phyloP scores from a whole-genome alignment of 176 grass and related monocot species.

The Oryza brachyantha region DNA sequence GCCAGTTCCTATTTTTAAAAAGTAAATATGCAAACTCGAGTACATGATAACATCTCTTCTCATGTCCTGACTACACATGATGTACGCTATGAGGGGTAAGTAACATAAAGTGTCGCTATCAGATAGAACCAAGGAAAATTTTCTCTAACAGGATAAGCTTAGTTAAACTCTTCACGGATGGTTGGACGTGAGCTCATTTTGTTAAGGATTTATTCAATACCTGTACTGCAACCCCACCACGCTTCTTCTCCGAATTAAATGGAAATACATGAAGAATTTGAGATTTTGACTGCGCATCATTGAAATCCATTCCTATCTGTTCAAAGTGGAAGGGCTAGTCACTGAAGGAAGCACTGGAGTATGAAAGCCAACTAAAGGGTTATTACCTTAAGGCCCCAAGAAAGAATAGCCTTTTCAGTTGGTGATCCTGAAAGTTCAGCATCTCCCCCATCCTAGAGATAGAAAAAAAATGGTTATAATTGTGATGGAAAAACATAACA shows the following conservation, averaged over 20 bases:
- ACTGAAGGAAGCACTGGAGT: slow-evolving; percentile 11
- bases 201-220: slow-evolving; percentile 33
- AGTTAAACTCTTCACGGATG: background rate
- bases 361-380: slow-evolving; percentile 17
- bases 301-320: slow-evolving; percentile 91
- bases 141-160: background rate
- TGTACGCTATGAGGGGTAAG: background rate
- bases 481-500: background rate
- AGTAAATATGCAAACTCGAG: background rate
- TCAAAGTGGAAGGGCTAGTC: slow-evolving; percentile 15
- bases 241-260: slow-evolving; percentile 97
- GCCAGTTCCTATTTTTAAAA: background rate
- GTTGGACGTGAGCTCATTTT: background rate
- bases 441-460: slow-evolving; percentile 60
- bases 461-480: slow-evolving; percentile 19
- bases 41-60: background rate
- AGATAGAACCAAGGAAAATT: background rate
- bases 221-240: slow-evolving; percentile 85
- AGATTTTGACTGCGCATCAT: slow-evolving; percentile 44
- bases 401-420: slow-evolving; percentile 97
- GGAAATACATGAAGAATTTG: slow-evolving; percentile 80
- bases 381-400: slow-evolving; percentile 82
- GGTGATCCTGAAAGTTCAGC: slow-evolving; percentile 73
- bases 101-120: background rate
- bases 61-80: slow-evolving; percentile 1